Evolutionary conservation across 306 rosid genomes (phyloP), one percentile per base, ranked within the genome.

Genomic region (Medicago lupulina): DNA sequence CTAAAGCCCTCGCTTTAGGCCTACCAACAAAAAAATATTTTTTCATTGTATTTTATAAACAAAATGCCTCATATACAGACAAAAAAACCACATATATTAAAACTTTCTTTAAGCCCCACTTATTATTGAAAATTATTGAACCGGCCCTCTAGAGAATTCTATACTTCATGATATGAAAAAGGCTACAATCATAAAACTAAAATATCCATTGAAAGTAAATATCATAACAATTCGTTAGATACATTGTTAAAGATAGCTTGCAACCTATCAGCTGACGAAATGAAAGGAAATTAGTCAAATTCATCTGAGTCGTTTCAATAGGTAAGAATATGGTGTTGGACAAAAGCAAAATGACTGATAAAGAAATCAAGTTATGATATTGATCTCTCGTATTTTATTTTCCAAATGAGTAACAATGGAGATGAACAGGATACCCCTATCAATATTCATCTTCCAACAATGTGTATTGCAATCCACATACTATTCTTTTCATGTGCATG

Each of bases 391-490:
- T 31, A 34, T 41, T 55, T 31, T 15, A 55, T 49, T 80, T 34
- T 19, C 36, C 58, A 74, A 73, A 51, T 9, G 54, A 62, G 47
- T 38, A 47, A 67, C 44, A 73, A 57, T 60, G 44, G 3, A 54
- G 55, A 39, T 25, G 51, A 64, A 72, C 23, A 38, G 39, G 4
- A 59, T 6, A 18, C 10, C 9, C 36, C 8, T 23, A 75, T 76
- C 57, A 7, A 74, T 60, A 38, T 34, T 68, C 40, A 43, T 78
- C 17, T 62, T 61, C 60, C 44, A 57, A 47, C 40, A 47, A 51
- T 65, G 13, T 4, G 28, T 17, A 64, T n/a, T 8, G 60, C 40
- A 60, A 60, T 40, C 72, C 12, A 39, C 78, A 9, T 70, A 74
- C 57, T 69, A 53, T 82, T 78, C 10, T 66, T 73, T 19, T 8